Base-by-base conservation (phyloP, 2,329 filamentous ascomycete genomes). In the Calonectria multiphialidica region DNA sequence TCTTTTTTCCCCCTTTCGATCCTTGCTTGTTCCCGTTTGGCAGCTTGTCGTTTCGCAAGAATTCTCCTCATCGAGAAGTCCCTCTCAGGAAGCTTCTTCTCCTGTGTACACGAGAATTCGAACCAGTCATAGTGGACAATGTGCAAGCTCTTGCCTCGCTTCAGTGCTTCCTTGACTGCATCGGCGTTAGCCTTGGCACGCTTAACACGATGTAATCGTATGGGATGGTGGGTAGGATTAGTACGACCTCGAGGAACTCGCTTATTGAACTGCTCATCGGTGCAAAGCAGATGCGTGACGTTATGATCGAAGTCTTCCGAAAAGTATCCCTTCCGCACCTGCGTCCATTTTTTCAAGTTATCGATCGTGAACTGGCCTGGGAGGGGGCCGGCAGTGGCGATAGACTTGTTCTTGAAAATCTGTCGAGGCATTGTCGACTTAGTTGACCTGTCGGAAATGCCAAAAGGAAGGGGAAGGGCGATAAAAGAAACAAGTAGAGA, bases 211-310 rank as follows among this genome's bases (percentile, higher is more conserved):
- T 9, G 44, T 16, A 10, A 12, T 3, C 10, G n/a, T 44, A 21
- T n/a, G 13, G 9, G 23, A 10, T 15, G 13, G 3, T 10, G 50
- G n/a, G 40, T 12, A 6, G 53, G 25, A 73, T 70, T 33, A 18
- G 2, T n/a, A 5, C n/a, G 79, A 86, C 87, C 82, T 71, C 82
- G 81, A 1, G 86, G 78, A 8, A 80, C 78, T 35, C 74, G 82
- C 23, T 86, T 82, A 73, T 88, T 87, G 82, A 91, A 95, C 18
- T 92, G 89, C 40, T 91, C 87, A 62, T 88, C 85, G 0, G 90
- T 91, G 66, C 91, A 90, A 25, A 98, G 87, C 0, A 98, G 84
- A 82, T 98, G 95, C 0, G 95, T 98, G 12, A 93, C 90, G 0
- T 85, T 78, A 0, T 86, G 80, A 30, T 86, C 86, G 21, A 95